Base-by-base conservation (phyloP, 768 basidiomycete genomes). In the Amylocystis lapponica region DNA sequence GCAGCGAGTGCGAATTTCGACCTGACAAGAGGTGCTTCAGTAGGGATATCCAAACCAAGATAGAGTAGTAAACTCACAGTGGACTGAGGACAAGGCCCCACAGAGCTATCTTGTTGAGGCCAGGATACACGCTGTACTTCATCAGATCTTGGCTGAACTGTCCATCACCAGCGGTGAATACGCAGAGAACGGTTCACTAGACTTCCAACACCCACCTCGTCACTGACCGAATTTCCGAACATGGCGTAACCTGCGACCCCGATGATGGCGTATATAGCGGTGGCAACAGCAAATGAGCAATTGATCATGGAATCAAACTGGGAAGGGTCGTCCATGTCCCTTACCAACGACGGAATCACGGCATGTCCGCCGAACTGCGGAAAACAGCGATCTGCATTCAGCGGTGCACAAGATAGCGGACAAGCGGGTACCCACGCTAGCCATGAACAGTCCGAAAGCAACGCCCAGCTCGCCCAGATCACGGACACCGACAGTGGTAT, bases 361-460 rank as follows among this genome's bases (percentile, higher is more conserved):
- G 90, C 84, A 58, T 98, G 95, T 2, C 93, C 93, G 3, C 90
- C 81, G 55, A 95, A 94, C 80, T 91, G 52, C 27, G 21, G 20
- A 34, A 16, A 26, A 36, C 20, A 20, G 20, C 7, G 40, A 43
- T n/a, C n/a, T n/a, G n/a, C n/a, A n/a, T n/a, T n/a, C n/a, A n/a
- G n/a, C n/a, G n/a, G 6, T 27, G 7, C 13, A 12, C 26, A 30
- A 27, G 35, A 38, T 21, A n/a, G 22, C 11, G 2, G 5, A 12
- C 10, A 26, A 9, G 9, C n/a, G n/a, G n/a, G 38, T 16, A 45
- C 36, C 57, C 58, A 91, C 89, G 13, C 93, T 91, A 7, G 89
- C 87, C 81, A 98, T 91, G 56, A 97, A 81, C 48, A 98, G 68
- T 2, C 94, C 94, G 52, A 93, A 85, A 12, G 86, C 78, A 21